Percentiles rank a stretch among this genome's conserved stretches.
These are phyloP conservation scores for Colletotrichum truncatum DNA, from an alignment of 2,329 filamentous ascomycete genomes.

Conservation along the genomic window DNA sequence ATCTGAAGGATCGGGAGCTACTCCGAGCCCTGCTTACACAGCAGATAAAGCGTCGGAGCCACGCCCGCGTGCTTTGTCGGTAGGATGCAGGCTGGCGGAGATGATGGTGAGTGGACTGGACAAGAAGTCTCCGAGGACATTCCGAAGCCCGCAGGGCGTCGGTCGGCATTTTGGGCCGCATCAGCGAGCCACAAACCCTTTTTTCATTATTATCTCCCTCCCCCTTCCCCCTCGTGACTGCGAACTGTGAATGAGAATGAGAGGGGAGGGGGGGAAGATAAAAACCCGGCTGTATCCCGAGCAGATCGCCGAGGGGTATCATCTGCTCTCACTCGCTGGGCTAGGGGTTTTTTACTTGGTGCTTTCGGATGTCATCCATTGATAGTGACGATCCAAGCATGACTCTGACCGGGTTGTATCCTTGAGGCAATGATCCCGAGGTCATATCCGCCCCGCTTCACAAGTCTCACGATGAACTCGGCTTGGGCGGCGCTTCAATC, in stretches of 20 bases:
- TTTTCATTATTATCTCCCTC: too few species aligned
- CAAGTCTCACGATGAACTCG: neutral
- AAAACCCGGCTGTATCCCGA: too few species aligned
- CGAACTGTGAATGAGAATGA: neutral
- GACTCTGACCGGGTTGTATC: neutral
- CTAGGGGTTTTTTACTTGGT: too few species aligned
- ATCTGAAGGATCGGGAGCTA: neutral
- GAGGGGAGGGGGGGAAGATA: too few species aligned
- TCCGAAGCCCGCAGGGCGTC: slow-evolving; percentile 9
- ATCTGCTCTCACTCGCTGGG: too few species aligned
- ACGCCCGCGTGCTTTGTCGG: neutral
- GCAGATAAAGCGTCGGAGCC: neutral
- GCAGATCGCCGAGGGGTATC: too few species aligned
- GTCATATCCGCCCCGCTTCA: neutral
- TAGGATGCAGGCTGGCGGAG: neutral
- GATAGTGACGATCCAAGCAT: neutral
- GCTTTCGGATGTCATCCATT: neutral
- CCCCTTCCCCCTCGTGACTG: neutral
- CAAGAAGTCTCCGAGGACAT: slow-evolving; percentile 31
- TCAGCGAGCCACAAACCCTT: too few species aligned
- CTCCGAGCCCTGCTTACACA: neutral
- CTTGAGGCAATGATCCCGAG: neutral
- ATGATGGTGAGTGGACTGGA: neutral
- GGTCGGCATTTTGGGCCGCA: neutral
- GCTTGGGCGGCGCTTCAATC: neutral